phyloP scores from a whole-genome alignment of 2,329 filamentous ascomycete species.

The Pseudogymnoascus sp. region DNA sequence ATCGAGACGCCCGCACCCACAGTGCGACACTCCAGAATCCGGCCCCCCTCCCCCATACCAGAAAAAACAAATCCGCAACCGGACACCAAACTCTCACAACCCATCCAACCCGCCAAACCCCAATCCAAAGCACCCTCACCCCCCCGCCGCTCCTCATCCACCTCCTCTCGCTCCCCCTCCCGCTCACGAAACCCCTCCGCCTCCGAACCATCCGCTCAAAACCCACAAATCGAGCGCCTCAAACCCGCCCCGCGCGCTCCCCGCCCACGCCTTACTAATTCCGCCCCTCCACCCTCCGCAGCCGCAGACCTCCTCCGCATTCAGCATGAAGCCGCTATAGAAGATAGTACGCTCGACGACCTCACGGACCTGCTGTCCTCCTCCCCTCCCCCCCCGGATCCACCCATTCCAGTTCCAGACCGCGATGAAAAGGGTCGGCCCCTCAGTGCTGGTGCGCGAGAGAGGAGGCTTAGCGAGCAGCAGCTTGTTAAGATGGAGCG shows the following conservation, averaged over 20 bases:
- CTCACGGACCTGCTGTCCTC: constrained; percentile 11
- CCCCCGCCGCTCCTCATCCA: background rate
- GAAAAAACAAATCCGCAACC: background rate
- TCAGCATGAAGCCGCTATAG: constrained; percentile 21
- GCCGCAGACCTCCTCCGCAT: constrained; percentile 23
- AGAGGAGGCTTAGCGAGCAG: constrained; percentile 31
- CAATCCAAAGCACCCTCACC: background rate
- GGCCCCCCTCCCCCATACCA: background rate
- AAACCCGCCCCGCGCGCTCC: background rate
- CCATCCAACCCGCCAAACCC: background rate
- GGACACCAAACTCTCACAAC: background rate
- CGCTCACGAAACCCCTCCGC: background rate
- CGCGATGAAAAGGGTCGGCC: constrained; percentile 18
- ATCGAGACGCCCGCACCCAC: constrained; percentile 29
- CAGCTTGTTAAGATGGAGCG: constrained; percentile 43
- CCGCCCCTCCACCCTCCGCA: constrained; percentile 17
- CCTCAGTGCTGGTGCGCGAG: constrained; percentile 24
- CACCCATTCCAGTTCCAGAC: constrained; percentile 16
- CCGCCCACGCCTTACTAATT: constrained; percentile 19
- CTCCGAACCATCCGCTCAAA: background rate
- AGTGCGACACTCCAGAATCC: constrained; percentile 29
- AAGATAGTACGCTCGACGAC: constrained; percentile 25
- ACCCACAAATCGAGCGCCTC: background rate
- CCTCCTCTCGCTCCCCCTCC: background rate
- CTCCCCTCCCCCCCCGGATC: background rate